Evolutionary conservation across 2,329 filamentous ascomycete species (phyloP).

Genomic region (Ophiostoma ulmi): DNA sequence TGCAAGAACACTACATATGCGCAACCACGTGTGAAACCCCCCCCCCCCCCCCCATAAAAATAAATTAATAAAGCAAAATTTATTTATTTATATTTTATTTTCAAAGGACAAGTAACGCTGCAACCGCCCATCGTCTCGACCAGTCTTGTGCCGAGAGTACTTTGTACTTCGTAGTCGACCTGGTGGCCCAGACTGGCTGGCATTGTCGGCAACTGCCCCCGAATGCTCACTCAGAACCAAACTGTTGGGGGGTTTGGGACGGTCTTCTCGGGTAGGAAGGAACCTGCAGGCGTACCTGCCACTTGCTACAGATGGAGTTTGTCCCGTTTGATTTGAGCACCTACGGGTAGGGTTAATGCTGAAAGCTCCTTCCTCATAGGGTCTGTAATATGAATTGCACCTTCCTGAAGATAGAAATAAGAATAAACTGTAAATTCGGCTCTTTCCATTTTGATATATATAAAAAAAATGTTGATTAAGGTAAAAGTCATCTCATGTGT

Average conservation of each 20-base stretch:
- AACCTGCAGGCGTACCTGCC: constrained; percentile 13
- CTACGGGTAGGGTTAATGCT: neutral
- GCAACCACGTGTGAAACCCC: neutral
- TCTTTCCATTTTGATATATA: neutral
- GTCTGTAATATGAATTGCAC: constrained; percentile 2
- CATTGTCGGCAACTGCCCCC: constrained; percentile 6
- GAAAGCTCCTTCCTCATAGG: constrained; percentile 1
- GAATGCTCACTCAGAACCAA: constrained; percentile 13
- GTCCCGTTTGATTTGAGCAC: neutral
- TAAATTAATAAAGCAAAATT: too few species aligned
- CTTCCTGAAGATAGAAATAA: neutral
- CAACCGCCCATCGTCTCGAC: neutral
- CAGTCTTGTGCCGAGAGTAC: neutral
- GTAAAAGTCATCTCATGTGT: neutral
- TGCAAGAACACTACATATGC: neutral
- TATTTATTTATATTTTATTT: neutral
- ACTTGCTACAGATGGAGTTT: neutral
- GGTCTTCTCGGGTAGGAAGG: constrained; percentile 1
- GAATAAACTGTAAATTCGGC: neutral
- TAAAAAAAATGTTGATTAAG: neutral
- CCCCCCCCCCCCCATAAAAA: too few species aligned
- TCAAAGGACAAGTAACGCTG: neutral
- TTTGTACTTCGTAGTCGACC: neutral
- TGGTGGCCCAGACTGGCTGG: neutral
- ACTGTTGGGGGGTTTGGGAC: constrained; percentile 10